phyloP scores from a whole-genome alignment of 169 alveolate species.

The Eimeria falciformis region DNA sequence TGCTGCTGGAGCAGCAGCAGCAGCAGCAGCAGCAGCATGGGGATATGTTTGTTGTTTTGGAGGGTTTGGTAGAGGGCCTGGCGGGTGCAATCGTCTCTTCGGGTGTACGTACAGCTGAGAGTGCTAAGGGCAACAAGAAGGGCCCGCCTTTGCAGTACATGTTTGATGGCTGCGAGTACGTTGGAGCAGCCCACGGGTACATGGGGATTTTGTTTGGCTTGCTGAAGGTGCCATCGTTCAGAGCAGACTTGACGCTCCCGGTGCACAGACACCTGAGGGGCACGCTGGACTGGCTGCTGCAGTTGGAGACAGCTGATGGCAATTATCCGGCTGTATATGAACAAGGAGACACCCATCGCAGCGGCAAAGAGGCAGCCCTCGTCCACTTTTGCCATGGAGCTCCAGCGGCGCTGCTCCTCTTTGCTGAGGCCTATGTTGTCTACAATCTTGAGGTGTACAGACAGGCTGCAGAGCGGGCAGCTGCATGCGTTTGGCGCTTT shows the following conservation, averaged over 20 bases:
- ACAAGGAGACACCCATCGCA: not conserved
- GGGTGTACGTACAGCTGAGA: too few species aligned
- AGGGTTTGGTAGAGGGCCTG: not conserved
- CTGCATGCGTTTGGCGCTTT: constrained; percentile 20
- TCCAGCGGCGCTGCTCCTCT: not conserved
- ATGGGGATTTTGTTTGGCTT: too few species aligned
- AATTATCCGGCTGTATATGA: constrained; percentile 25
- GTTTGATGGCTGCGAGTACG: too few species aligned
- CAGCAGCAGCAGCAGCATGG: not conserved
- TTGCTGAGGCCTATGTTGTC: not conserved
- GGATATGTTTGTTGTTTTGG: not conserved
- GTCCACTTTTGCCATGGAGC: constrained; percentile 56
- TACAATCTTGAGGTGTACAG: not conserved
- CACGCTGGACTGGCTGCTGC: constrained; percentile 18
- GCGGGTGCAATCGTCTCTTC: too few species aligned
- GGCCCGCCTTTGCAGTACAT: too few species aligned
- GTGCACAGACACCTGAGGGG: not conserved
- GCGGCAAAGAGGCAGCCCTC: not conserved
- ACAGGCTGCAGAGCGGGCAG: constrained; percentile 25
- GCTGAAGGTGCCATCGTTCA: too few species aligned
- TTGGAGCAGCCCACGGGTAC: too few species aligned
- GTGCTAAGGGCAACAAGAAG: too few species aligned
- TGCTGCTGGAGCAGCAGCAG: not conserved
- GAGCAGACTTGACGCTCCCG: too few species aligned
- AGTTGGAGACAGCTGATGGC: not conserved